Base-by-base conservation (phyloP, 2,329 filamentous ascomycete genomes). In the Cladosporium colombiae region DNA sequence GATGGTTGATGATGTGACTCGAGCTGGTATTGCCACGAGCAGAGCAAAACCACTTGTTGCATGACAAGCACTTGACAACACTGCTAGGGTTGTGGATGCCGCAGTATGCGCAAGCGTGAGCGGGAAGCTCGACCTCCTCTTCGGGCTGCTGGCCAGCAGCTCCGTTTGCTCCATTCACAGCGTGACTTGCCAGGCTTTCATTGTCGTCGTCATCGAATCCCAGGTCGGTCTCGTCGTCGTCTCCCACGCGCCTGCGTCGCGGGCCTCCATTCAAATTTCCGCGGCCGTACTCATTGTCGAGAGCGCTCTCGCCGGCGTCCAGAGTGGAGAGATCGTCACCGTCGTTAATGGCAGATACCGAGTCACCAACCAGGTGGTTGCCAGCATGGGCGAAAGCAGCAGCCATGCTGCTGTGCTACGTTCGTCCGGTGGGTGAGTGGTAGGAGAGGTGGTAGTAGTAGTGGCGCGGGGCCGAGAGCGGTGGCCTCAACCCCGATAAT, bases 1-100 rank as follows among this genome's bases (percentile, higher is more conserved):
- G 88, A 77, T 99, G 95, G 78, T 98, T 98, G 81, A 99, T 92
- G 73, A 99, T 98, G 77, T 99, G 95, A 37, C 94, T 97, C 29
- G 94, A 97, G 61, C 92, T 96, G 21, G 93, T 93, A 79, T 97
- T 99, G 71, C 95, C 94, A 74, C 94, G 91, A 67, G 94, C 93
- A 79, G 93, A 98, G 81, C 95, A 99, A 78, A 99, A 99, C 95
- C 95, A 99, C 78, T 98, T 99, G 82, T 88, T 94, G 83, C 95
- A 99, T 67, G 89, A 86, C 68, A 99, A 85, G 76, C 95, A 99
- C 81, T 97, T 98, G 73, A 99, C 95, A 65, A 99, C 96, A 70
- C 91, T 95, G 76, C 91, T 90, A 2, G 95, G 90, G 66, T 96
- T 96, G 81, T 99, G 95, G 70, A 99, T 99, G 67, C 95, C 95